Evolutionary conservation across 2,329 filamentous ascomycete species (phyloP).

Genomic region (Aspergillus pseudoglaucus): DNA sequence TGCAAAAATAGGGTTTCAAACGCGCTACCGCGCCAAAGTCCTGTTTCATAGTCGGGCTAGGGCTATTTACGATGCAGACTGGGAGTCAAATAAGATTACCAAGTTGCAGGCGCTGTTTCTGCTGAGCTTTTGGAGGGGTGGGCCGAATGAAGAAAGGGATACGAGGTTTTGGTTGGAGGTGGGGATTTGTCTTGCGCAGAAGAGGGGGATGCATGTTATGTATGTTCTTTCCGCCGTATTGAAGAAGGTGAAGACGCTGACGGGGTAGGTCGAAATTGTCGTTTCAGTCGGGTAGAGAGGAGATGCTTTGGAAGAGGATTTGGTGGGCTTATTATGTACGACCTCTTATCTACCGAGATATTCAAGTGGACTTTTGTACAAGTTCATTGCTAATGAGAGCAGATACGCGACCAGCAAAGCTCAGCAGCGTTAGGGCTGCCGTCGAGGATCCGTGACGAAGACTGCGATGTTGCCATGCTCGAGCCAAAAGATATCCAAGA

Average conservation of each 20-base stretch:
- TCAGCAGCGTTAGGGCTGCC: slow-evolving; percentile 42
- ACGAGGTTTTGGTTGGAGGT: slow-evolving; percentile 47
- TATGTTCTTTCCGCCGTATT: slow-evolving; percentile 5
- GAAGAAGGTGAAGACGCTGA: slow-evolving; percentile 1
- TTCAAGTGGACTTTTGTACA: no score
- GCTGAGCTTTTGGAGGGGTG: slow-evolving; percentile 51
- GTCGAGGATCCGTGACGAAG: slow-evolving; percentile 44
- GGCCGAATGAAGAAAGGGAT: slow-evolving; percentile 44
- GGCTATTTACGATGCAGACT: slow-evolving; percentile 49
- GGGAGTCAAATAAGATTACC: slow-evolving; percentile 46
- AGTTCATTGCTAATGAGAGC: neutral
- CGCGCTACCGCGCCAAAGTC: slow-evolving; percentile 46
- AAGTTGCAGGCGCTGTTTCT: slow-evolving; percentile 49
- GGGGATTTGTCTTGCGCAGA: slow-evolving; percentile 48
- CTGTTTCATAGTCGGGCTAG: slow-evolving; percentile 47
- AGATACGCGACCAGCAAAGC: slow-evolving; percentile 45
- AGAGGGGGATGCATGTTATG: slow-evolving; percentile 35
- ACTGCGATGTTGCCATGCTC: slow-evolving; percentile 42
- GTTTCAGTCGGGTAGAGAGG: slow-evolving; percentile 21
- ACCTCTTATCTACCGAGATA: no score
- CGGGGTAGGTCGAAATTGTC: slow-evolving; percentile 23
- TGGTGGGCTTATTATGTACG: slow-evolving; percentile 53
- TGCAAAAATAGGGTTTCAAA: slow-evolving; percentile 40
- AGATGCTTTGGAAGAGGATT: slow-evolving; percentile 42
- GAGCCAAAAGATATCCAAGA: slow-evolving; percentile 32